Evolutionary conservation across 169 alveolate genomes (phyloP).

Genomic region (Prorocentrum cordatum): DNA sequence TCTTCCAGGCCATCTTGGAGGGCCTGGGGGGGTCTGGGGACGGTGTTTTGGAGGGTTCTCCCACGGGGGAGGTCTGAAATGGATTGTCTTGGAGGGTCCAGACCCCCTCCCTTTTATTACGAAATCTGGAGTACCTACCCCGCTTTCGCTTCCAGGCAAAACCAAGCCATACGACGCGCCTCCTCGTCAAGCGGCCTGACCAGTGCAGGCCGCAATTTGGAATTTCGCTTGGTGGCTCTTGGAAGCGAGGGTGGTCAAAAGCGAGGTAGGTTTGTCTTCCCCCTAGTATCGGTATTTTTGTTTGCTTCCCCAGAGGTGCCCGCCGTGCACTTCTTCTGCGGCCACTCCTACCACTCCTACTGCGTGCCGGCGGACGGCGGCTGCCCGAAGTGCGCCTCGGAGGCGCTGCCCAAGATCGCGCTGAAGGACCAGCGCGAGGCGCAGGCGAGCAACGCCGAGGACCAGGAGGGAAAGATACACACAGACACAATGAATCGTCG

Average conservation of each 20-base stretch:
- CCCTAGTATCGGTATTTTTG: not conserved
- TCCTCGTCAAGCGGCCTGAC: not conserved
- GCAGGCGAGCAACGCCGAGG: conserved; percentile 41
- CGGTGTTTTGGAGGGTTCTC: too few species aligned
- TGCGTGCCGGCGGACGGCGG: conserved; percentile 32
- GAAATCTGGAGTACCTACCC: not conserved
- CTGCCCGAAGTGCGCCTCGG: conserved; percentile 43
- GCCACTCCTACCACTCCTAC: conserved; percentile 27
- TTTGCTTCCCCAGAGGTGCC: conserved; percentile 15
- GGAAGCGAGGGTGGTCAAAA: not conserved
- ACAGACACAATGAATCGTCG: too few species aligned
- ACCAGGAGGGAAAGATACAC: not conserved
- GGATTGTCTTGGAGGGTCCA: too few species aligned
- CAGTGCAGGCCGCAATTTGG: not conserved
- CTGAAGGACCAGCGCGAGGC: conserved; percentile 62
- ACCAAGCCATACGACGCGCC: not conserved
- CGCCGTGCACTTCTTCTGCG: conserved; percentile 36
- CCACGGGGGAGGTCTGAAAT: too few species aligned
- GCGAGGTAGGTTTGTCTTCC: not conserved
- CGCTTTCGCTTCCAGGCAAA: not conserved
- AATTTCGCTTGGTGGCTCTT: not conserved
- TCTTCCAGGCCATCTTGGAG: not conserved
- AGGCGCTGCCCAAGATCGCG: conserved; percentile 25
- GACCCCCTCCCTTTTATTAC: too few species aligned
- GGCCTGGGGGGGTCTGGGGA: not conserved